Conservation (phyloP, 768 basidiomycete genomes). For the Lactarius pseudohatsudake region DNA sequence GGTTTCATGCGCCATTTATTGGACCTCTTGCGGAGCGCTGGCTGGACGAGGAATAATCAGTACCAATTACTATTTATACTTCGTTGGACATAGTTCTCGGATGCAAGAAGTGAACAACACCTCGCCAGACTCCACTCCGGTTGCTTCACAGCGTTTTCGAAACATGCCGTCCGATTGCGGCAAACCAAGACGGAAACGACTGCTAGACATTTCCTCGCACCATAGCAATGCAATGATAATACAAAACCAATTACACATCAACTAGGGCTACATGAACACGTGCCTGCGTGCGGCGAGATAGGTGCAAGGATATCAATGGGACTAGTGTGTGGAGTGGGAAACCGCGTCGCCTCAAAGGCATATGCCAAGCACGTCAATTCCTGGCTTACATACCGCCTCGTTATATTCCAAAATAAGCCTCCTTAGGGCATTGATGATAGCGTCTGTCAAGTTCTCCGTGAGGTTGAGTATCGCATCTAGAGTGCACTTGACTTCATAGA, state of each 20-base stretch:
- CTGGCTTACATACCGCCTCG: slow-evolving; percentile 31
- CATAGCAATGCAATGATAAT: slow-evolving; percentile 31
- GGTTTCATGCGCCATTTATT: slow-evolving; percentile 61
- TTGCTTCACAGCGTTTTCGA: neutral
- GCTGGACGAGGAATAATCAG: slow-evolving; percentile 58
- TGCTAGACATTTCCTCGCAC: slow-evolving; percentile 21
- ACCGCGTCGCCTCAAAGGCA: slow-evolving; percentile 26
- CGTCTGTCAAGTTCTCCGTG: slow-evolving; percentile 51
- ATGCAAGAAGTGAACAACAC: slow-evolving; percentile 2
- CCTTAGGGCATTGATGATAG: slow-evolving; percentile 41
- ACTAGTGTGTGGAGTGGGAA: slow-evolving; percentile 35
- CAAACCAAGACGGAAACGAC: slow-evolving; percentile 13
- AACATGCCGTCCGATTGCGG: neutral
- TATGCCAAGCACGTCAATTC: slow-evolving; percentile 28
- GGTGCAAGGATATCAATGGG: slow-evolving; percentile 36
- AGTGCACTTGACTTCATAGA: slow-evolving; percentile 61
- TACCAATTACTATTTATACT: neutral
- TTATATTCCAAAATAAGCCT: slow-evolving; percentile 32
- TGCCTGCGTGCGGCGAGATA: slow-evolving; percentile 29
- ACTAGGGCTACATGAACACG: slow-evolving; percentile 28
- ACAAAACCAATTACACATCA: slow-evolving; percentile 30
- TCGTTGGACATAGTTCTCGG: slow-evolving; percentile 1
- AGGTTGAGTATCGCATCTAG: slow-evolving; percentile 51
- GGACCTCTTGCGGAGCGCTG: slow-evolving; percentile 68
- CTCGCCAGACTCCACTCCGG: neutral